phyloP scores from a whole-genome alignment of 78 protist genomes.

The Dictyostelium intermedium region DNA sequence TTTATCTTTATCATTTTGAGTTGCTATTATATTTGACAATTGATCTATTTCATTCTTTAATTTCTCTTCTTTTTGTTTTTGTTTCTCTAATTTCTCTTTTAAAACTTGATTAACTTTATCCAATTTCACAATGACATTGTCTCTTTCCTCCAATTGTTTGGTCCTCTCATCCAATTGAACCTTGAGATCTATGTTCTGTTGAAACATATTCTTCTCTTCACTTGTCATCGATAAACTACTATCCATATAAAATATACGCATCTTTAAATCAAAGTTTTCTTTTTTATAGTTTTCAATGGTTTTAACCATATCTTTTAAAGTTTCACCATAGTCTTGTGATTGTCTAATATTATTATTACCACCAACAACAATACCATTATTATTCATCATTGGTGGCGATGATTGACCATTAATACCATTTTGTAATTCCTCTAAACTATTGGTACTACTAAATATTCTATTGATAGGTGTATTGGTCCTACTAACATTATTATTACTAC shows the following conservation, averaged over 20 bases:
- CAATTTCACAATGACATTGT: not conserved
- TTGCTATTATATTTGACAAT: not conserved
- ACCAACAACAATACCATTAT: no score
- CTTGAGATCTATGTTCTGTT: not conserved
- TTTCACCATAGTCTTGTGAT: not conserved
- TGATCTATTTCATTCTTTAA: not conserved
- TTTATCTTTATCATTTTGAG: not conserved
- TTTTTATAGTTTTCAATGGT: not conserved
- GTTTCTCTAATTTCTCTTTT: not conserved
- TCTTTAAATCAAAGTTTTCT: constrained; percentile 19
- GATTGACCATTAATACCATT: not conserved
- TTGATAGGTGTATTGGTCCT: not conserved
- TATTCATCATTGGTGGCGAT: not conserved
- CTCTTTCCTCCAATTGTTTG: not conserved
- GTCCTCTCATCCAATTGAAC: not conserved
- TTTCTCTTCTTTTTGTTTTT: not conserved
- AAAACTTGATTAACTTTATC: not conserved
- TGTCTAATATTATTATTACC: not conserved
- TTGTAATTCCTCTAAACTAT: not conserved
- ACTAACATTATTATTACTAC: not conserved
- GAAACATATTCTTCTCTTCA: not conserved
- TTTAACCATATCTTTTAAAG: not conserved
- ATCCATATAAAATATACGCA: constrained; percentile 12
- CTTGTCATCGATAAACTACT: not conserved
- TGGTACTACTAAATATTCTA: not conserved